Evolutionary conservation across 345 rosid genomes (phyloP), one percentile per base, ranked within the genome.

Genomic region (Leavenworthia alabamica): DNA sequence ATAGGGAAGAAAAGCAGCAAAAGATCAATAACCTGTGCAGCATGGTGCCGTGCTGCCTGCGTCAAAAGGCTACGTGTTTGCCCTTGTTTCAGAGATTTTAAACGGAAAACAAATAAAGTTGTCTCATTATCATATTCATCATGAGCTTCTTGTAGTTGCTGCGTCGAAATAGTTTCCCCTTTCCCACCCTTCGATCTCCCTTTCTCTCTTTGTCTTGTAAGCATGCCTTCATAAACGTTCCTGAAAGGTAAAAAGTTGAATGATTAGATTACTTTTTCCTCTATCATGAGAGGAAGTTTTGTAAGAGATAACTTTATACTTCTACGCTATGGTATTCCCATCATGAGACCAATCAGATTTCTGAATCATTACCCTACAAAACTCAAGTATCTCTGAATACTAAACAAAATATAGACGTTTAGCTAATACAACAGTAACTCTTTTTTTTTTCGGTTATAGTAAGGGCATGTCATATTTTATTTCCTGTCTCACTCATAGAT

Each of bases 41-140:
- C 92, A 76, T 94, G 96, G 75, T 94, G 99, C 22, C 95, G 80
- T 55, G 95, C 96, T 63, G 96, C 97, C 76, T 94, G 99, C 7
- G 97, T 94, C 40, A 94, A 84, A 67, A 94, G 95, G 78, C 99
- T 89, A 59, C 95, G 83, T 32, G 90, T 84, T 73, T 94, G 99
- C 50, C 95, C 96, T 79, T 88, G 90, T 76, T 94, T 90, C 63
- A 94, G 71, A 44, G 99, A 94, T 71, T 88, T 90, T 69, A 86
- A 71, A 41, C 99, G 90, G 62, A 94, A 94, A 64, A 90, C 77
- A 72, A 90, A 90, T 62, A 88, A 70, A 57, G 95, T 88, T 46
- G 90, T 93, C 77, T 84, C 99, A 37, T 87, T 86, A 47, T 90
- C 90, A 64, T 82, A 94, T 66, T 86, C 93, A 12, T 82, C 90